phyloP scores from a whole-genome alignment of 441 rosid species.

The Flueggea neowawraea region DNA sequence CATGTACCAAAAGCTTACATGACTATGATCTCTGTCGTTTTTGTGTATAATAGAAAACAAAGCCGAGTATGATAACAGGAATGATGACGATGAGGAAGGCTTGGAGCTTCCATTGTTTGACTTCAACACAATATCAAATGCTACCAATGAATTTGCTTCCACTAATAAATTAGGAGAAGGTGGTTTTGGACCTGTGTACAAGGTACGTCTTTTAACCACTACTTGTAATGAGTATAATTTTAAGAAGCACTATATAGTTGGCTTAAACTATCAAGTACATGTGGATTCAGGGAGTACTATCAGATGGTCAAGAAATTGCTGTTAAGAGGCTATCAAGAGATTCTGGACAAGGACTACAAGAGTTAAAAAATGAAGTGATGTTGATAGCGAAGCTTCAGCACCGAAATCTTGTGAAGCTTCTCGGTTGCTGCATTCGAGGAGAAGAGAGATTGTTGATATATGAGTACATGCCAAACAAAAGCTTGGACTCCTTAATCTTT shows the following conservation, averaged over 20 bases:
- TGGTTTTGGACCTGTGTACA: background rate
- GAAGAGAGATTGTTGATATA: constrained; percentile 42
- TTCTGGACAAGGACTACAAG: constrained; percentile 41
- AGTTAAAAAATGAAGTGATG: constrained; percentile 40
- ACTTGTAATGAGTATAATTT: too few species aligned
- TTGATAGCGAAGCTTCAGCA: constrained; percentile 42
- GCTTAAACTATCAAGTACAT: background rate
- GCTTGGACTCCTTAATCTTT: constrained; percentile 30
- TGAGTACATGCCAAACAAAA: constrained; percentile 39
- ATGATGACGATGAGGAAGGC: constrained; percentile 4
- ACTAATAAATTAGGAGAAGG: background rate
- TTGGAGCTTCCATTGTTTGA: constrained; percentile 3
- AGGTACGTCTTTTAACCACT: background rate
- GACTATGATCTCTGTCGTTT: background rate
- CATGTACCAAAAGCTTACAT: background rate
- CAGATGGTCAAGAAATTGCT: constrained; percentile 38
- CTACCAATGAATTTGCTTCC: background rate
- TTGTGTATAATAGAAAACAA: constrained; percentile 8
- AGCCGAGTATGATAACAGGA: background rate
- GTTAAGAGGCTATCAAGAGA: constrained; percentile 40
- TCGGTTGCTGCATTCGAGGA: constrained; percentile 34
- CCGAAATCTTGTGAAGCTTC: constrained; percentile 36
- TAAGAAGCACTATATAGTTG: background rate
- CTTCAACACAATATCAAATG: background rate
- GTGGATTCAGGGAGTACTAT: constrained; percentile 36